phyloP scores from a whole-genome alignment of 139 green algal genomes.

The Spirogloea muscicola region DNA sequence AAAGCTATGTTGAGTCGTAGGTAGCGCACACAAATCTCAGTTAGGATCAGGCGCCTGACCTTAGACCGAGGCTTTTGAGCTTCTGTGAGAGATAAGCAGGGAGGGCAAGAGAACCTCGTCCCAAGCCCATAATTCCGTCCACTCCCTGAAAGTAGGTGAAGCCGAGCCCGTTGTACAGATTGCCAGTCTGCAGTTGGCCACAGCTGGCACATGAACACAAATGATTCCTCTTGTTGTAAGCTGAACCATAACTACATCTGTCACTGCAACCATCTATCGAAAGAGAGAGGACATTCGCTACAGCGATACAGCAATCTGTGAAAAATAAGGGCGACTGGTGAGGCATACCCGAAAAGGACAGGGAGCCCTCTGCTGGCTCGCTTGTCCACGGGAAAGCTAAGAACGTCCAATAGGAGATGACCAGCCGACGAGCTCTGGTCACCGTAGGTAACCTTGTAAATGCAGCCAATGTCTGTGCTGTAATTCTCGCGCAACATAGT shows the following conservation, averaged over 20 bases:
- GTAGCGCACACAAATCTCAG: no score
- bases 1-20: no score
- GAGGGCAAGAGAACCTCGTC: background rate
- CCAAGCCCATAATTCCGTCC: slow-evolving; percentile 12
- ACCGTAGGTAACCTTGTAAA: slow-evolving; percentile 1
- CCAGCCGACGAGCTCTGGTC: slow-evolving; percentile 2
- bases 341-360: slow-evolving; percentile 10
- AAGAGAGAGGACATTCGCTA: background rate
- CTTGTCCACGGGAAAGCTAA: background rate
- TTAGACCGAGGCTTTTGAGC: no score
- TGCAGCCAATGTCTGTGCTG: no score
- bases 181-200: background rate
- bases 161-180: slow-evolving; percentile 14
- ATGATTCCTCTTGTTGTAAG: no score
- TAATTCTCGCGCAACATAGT: no score
- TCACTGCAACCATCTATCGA: background rate
- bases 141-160: slow-evolving; percentile 14
- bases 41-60: no score
- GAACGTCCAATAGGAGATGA: background rate
- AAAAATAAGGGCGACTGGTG: background rate
- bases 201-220: background rate
- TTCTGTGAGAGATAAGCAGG: no score
- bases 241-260: background rate
- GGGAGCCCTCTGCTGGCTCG: no score
- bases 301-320: background rate